Percentiles rank a stretch among this genome's conserved stretches.
These are phyloP conservation scores for Platanthera guangdongensis DNA, from an alignment of 106 monocot species.

Conservation along the genomic window DNA sequence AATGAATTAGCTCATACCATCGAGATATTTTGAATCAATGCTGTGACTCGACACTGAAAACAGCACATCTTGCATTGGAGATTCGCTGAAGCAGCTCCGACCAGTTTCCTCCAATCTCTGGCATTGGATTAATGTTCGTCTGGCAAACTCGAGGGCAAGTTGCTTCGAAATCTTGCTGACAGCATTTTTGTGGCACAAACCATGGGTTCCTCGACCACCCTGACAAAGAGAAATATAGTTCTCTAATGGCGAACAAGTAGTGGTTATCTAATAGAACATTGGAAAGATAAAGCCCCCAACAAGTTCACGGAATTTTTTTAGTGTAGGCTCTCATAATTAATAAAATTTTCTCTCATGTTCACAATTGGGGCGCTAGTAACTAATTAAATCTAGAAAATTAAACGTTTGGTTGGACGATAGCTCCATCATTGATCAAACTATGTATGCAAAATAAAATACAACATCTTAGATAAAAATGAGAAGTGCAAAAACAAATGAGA, in stretches of 20 bases:
- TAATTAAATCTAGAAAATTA: too few relatives aligned
- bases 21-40: conserved; percentile 20
- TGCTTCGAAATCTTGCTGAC: conserved; percentile 67
- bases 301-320: too few relatives aligned
- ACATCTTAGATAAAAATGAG: too few relatives aligned
- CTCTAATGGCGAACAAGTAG: background rate
- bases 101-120: conserved; percentile 59
- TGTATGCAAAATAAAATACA: too few relatives aligned
- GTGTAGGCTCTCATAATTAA: too few relatives aligned
- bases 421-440: too few relatives aligned
- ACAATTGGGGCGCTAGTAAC: too few relatives aligned
- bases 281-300: background rate
- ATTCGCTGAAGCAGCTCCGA: conserved; percentile 79
- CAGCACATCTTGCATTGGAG: conserved; percentile 34
- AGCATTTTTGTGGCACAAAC: conserved; percentile 59
- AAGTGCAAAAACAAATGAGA: too few relatives aligned
- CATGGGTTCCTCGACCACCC: conserved; percentile 56
- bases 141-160: conserved; percentile 68
- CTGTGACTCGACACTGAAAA: conserved; percentile 22
- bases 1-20: conserved; percentile 16
- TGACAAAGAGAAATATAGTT: background rate
- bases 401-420: too few relatives aligned
- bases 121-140: conserved; percentile 67
- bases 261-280: too few relatives aligned
- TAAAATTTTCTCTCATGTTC: too few relatives aligned